Base-by-base conservation (phyloP, 257 asterid species). In the Nicotiana otophora region DNA sequence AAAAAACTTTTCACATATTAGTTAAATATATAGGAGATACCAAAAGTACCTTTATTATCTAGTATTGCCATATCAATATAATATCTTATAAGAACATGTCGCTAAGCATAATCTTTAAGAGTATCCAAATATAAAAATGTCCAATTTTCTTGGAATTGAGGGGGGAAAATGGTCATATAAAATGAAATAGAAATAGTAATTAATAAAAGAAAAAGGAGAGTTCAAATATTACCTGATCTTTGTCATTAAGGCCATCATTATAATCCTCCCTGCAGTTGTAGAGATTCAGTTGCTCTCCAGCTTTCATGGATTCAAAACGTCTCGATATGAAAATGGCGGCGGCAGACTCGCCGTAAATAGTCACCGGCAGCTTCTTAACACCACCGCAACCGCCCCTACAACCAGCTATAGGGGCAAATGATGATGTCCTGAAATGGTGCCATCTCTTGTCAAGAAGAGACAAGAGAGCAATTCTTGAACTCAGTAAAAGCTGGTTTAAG, bases 261-360 rank as follows among this genome's bases (percentile, higher is more conserved):
- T 23, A 23, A 23, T 82, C 67, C 20, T 46, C 3, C 23, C 6
- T 34, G 61, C 81, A 81, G 58, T 85, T 89, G 15, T 91, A 81
- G 14, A 81, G 36, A 65, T 89, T 85, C 1, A 79, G 70, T 31
- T 86, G 92, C 42, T 86, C 92, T 26, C 89, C 94, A 19, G 94
- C 92, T 84, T 87, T 82, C 31, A 86, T 84, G 3, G 97, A 91
- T 83, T 90, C 95, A 31, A 82, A 81, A 60, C 93, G 90, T 61
- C 87, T 87, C 72, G 86, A 78, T 57, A 82, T 66, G 34, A 33
- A 51, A 34, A 51, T 23, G 30, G 86, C 51, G 26, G 86, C 51
- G 72, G 87, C 82, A 0, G 84, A 75, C 8, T 69, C 5, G 36
- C 5, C 36, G 5, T 33, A 33, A 33, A 33, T 33, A 33, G 36